These are phyloP conservation scores for Wickerhamomyces strasburgensis DNA, from an alignment of 805 yeast species.

Conservation along the genomic window DNA sequence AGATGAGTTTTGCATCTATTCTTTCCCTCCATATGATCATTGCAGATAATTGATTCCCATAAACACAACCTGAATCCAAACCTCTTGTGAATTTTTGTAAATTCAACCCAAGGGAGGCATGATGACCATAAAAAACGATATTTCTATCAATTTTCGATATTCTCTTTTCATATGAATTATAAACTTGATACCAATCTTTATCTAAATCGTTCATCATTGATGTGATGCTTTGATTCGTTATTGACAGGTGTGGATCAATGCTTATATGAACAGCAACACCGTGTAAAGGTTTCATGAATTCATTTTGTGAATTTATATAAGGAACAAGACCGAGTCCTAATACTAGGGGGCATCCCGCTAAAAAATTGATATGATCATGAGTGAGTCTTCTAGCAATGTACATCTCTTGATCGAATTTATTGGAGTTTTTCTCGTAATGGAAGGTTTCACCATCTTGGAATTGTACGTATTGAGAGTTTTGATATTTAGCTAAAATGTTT, in stretches of 20 bases:
- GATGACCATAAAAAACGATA: conserved; percentile 80
- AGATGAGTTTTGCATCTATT: conserved; percentile 2
- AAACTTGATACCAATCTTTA: conserved; percentile 51
- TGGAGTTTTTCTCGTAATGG: conserved; percentile 17
- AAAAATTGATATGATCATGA: conserved; percentile 55
- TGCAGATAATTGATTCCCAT: conserved; percentile 67
- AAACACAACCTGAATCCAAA: conserved; percentile 76
- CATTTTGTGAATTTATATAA: conserved; percentile 22
- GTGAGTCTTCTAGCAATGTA: conserved; percentile 29
- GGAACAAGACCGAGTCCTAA: conserved; percentile 53
- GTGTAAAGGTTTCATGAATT: conserved; percentile 33
- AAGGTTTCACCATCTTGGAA: conserved; percentile 15
- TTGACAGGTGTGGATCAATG: conserved; percentile 5
- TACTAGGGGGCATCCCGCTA: conserved; percentile 62
- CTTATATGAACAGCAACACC: conserved; percentile 19
- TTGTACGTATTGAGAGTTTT: conserved; percentile 32
- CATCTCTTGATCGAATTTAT: conserved; percentile 15
- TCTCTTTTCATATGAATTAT: conserved; percentile 19
- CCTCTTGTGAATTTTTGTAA: conserved; percentile 67
- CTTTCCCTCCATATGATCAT: conserved; percentile 25
- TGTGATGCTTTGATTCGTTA: conserved; percentile 45
- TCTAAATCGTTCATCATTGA: conserved; percentile 65
- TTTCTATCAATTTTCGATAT: conserved; percentile 26
- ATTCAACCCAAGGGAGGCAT: conserved; percentile 72
- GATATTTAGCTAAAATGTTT: conserved; percentile 60